Percentiles rank a stretch among this genome's conserved stretches.
Conservation (phyloP, 257 asterid genomes). For the Nicotiana paniculata region DNA sequence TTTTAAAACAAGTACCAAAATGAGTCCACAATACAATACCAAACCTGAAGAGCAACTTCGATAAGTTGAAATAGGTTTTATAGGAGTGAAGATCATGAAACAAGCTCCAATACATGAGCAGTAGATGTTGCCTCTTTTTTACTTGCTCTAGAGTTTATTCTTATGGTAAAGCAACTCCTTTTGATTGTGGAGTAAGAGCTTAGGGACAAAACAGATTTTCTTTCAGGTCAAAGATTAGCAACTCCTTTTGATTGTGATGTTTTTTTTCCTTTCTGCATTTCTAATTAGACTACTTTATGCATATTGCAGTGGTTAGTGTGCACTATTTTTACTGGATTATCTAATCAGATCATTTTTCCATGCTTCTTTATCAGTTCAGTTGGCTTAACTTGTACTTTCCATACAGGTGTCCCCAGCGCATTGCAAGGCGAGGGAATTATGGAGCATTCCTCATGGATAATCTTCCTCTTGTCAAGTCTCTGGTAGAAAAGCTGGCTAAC, state of each 20-base stretch:
- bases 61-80: too few species aligned
- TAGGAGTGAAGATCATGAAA: too few species aligned
- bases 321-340: neutral
- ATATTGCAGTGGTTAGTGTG: neutral
- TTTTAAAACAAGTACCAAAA: too few species aligned
- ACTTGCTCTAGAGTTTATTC: too few species aligned
- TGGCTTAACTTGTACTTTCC: conserved; percentile 2
- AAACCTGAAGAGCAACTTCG: too few species aligned
- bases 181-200: too few species aligned
- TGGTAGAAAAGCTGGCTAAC: conserved; percentile 67
- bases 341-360: neutral
- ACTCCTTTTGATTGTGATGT: neutral
- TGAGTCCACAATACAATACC: too few species aligned
- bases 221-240: neutral
- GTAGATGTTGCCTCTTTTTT: too few species aligned
- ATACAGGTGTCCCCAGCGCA: conserved; percentile 86
- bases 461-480: conserved; percentile 80
- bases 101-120: too few species aligned
- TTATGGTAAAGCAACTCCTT: too few species aligned
- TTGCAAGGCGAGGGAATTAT: conserved; percentile 80
- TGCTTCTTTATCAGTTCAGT: neutral
- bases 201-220: neutral
- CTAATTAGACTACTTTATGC: neutral
- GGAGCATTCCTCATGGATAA: conserved; percentile 99
- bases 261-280: neutral